Evolutionary conservation across 768 basidiomycete species (phyloP).

Genomic region (Trametopsis cervina): DNA sequence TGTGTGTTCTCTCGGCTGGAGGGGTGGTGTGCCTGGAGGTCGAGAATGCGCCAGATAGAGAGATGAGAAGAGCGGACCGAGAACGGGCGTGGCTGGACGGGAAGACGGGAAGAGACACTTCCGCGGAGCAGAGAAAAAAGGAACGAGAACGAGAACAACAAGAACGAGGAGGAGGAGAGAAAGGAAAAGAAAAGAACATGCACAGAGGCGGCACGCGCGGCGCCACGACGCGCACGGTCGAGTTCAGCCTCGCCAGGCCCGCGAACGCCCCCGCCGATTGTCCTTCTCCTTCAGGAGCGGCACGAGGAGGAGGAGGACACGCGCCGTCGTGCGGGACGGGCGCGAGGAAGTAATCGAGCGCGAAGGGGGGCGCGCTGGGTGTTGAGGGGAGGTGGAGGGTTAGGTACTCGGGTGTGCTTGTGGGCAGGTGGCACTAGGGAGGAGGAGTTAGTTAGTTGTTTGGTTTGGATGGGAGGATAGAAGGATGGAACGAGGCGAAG

Average conservation of each 20-base stretch:
- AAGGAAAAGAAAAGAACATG: conserved; percentile 24
- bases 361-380: conserved; percentile 41
- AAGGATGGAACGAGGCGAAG: neutral
- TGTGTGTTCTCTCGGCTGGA: no score
- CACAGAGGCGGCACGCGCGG: conserved; percentile 54
- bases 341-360: conserved; percentile 65
- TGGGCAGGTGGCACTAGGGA: conserved; percentile 65
- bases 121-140: no score
- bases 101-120: no score
- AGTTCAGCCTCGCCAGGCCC: conserved; percentile 34
- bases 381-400: conserved; percentile 41
- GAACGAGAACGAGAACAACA: no score
- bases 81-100: no score
- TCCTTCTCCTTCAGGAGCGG: neutral
- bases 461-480: neutral
- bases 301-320: conserved; percentile 34
- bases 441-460: neutral
- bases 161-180: no score
- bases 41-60: no score
- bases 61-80: no score
- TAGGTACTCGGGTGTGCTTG: conserved; percentile 47
- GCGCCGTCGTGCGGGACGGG: conserved; percentile 64
- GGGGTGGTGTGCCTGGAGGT: no score
- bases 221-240: conserved; percentile 40
- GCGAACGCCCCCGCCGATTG: conserved; percentile 6